Conservation (phyloP, 306 rosid genomes). For the Amphicarpaea edgeworthii region DNA sequence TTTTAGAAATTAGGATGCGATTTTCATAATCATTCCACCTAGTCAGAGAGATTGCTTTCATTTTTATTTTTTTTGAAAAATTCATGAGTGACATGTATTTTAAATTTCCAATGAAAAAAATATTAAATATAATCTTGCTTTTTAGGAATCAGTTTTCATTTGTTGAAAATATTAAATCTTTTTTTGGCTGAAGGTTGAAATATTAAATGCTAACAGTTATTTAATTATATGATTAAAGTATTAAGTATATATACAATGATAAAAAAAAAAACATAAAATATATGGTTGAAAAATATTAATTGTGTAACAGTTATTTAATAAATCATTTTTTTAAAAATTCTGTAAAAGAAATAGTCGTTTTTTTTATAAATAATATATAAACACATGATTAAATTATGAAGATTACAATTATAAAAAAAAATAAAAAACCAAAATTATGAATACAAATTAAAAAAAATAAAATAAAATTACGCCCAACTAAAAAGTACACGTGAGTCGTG, state of each 20-base stretch:
- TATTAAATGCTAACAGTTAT: neutral
- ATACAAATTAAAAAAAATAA: neutral
- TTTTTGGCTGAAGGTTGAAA: neutral
- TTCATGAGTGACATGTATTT: neutral
- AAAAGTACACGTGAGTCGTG: neutral
- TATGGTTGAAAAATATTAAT: neutral
- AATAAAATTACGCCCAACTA: neutral
- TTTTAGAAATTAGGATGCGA: neutral
- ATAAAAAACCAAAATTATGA: too few species aligned
- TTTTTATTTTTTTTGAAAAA: neutral
- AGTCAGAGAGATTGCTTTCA: neutral
- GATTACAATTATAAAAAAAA: too few species aligned
- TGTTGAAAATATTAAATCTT: neutral
- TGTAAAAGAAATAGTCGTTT: too few species aligned
- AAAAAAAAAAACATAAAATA: too few species aligned
- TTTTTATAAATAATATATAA: neutral
- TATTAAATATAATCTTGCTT: neutral
- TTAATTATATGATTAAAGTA: too few species aligned
- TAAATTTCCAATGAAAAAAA: neutral
- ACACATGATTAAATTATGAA: neutral
- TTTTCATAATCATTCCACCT: neutral
- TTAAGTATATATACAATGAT: too few species aligned
- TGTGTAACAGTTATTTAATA: neutral
- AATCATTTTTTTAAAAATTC: neutral
- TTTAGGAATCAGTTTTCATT: neutral